Conservation (phyloP, 441 rosid species). For the Cnidoscolus chayamansa region DNA sequence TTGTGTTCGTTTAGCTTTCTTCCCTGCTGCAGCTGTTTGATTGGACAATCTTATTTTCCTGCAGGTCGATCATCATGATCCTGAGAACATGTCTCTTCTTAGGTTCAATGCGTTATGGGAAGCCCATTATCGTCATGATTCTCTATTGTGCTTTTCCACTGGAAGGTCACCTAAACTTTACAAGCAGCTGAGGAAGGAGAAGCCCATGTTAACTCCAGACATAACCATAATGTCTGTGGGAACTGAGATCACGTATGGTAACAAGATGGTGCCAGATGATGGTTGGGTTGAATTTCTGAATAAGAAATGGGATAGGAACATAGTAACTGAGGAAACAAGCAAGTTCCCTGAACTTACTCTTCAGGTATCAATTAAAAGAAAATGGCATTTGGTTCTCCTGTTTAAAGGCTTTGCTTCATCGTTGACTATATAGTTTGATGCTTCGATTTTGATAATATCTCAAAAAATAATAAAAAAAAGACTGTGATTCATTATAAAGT, state of each 20-base stretch:
- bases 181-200: constrained; percentile 74
- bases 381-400: constrained; percentile 8
- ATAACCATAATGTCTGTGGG: constrained; percentile 92
- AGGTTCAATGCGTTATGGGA: constrained; percentile 96
- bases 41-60: constrained; percentile 22
- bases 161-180: constrained; percentile 89
- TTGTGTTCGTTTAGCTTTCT: constrained; percentile 5
- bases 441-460: background rate
- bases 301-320: constrained; percentile 66
- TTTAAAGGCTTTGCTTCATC: background rate
- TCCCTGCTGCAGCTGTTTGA: constrained; percentile 7
- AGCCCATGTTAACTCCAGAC: constrained; percentile 87
- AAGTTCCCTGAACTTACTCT: constrained; percentile 71
- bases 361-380: constrained; percentile 49
- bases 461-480: background rate
- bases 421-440: constrained; percentile 2
- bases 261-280: constrained; percentile 70
- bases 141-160: constrained; percentile 86
- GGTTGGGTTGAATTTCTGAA: constrained; percentile 76
- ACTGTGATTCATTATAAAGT: background rate
- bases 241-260: constrained; percentile 86
- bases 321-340: constrained; percentile 67
- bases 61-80: constrained; percentile 94
- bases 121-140: constrained; percentile 66
- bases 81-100: constrained; percentile 72